These are phyloP conservation scores for Arabidopsis hybrid DNA, from an alignment of 441 rosid species.

Conservation along the genomic window DNA sequence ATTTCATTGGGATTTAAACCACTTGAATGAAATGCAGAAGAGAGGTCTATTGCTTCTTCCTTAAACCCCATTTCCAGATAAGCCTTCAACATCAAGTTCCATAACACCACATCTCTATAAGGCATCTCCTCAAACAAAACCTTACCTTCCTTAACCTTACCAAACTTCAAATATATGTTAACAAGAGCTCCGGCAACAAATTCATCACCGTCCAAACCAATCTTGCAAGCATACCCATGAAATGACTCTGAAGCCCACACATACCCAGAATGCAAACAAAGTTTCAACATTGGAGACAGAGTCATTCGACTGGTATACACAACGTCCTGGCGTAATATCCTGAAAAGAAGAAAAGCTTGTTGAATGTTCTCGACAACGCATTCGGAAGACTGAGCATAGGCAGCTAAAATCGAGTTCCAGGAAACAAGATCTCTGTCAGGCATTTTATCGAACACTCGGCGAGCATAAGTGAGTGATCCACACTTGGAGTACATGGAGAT, in stretches of 20 bases:
- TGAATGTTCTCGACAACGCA: slow-evolving; percentile 19
- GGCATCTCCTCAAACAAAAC: slow-evolving; percentile 50
- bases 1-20: slow-evolving; percentile 44
- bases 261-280: slow-evolving; percentile 51
- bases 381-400: slow-evolving; percentile 47
- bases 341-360: slow-evolving; percentile 42
- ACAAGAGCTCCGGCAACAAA: slow-evolving; percentile 53
- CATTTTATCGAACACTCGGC: slow-evolving; percentile 53
- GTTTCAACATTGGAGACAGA: slow-evolving; percentile 52
- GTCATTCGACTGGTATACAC: slow-evolving; percentile 50
- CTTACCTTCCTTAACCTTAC: slow-evolving; percentile 47
- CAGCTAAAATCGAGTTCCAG: slow-evolving; percentile 55
- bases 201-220: slow-evolving; percentile 49
- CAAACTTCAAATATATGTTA: slow-evolving; percentile 49
- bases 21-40: slow-evolving; percentile 42
- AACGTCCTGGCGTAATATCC: slow-evolving; percentile 37
- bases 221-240: slow-evolving; percentile 55
- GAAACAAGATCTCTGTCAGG: slow-evolving; percentile 51
- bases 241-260: slow-evolving; percentile 51
- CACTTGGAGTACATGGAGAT: slow-evolving; percentile 50
- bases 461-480: slow-evolving; percentile 50
- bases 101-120: slow-evolving; percentile 50
- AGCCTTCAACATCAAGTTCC: slow-evolving; percentile 57
- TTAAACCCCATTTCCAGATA: slow-evolving; percentile 42
- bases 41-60: slow-evolving; percentile 40